phyloP scores from a whole-genome alignment of 495 filamentous ascomycete species.

The Podospora anserina region DNA sequence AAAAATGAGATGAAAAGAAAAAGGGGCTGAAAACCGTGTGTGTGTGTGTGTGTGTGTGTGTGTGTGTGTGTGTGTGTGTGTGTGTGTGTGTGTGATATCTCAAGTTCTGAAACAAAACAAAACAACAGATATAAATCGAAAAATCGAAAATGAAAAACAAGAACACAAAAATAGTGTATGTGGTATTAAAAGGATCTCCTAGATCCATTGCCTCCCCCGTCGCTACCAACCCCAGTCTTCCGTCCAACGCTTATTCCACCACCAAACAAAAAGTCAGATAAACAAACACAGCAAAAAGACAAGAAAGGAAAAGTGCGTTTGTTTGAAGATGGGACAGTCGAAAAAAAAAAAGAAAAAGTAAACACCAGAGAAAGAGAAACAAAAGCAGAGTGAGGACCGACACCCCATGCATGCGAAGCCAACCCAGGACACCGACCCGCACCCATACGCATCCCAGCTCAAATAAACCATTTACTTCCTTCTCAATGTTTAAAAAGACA shows the following conservation, averaged over 20 bases:
- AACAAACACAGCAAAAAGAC: slow-evolving; percentile 6
- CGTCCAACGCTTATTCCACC: not conserved
- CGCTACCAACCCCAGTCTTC: too few species aligned
- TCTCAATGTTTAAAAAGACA: slow-evolving; percentile 10
- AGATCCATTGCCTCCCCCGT: not conserved
- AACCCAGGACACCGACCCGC: slow-evolving; percentile 22
- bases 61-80: not conserved
- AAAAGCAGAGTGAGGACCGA: slow-evolving; percentile 14
- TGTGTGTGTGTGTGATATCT: not conserved
- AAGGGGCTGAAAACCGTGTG: not conserved
- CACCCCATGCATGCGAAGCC: slow-evolving; percentile 30
- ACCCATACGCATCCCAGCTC: slow-evolving; percentile 23
- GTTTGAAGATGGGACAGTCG: not conserved
- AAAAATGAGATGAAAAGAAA: not conserved
- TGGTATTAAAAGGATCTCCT: slow-evolving; percentile 7
- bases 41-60: too few species aligned
- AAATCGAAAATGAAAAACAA: not conserved
- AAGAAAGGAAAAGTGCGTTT: not conserved
- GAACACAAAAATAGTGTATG: not conserved
- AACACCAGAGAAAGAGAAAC: not conserved
- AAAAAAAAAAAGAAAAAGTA: not conserved
- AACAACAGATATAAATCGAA: not conserved
- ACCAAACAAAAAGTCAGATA: not conserved
- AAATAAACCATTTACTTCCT: slow-evolving; percentile 14
- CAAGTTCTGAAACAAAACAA: not conserved